These are phyloP conservation scores for Persicaria tinctoria DNA, from an alignment of 148 eudicot species.

Conservation along the genomic window DNA sequence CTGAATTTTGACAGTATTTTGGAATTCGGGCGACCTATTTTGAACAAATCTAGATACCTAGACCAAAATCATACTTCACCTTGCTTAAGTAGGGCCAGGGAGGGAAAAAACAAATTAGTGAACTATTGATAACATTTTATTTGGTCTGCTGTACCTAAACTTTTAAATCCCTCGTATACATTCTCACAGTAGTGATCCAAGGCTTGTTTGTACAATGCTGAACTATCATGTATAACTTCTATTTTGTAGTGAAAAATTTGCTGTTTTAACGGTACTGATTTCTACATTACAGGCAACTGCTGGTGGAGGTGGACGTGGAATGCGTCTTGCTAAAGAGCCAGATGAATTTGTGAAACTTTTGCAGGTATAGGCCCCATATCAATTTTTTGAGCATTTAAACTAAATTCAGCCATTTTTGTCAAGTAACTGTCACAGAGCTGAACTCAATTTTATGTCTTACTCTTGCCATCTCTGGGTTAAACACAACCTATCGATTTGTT, in stretches of 20 bases:
- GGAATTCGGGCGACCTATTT: background rate
- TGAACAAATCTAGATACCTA: background rate
- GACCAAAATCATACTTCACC: background rate
- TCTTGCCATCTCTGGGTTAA: background rate
- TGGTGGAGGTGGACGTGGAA: slow-evolving; percentile 99
- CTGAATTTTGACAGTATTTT: background rate
- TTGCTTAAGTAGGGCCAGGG: background rate
- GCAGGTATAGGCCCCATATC: slow-evolving; percentile 46
- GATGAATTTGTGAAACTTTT: slow-evolving; percentile 90
- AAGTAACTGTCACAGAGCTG: too few relatives aligned
- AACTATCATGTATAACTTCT: background rate
- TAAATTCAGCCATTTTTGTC: too few relatives aligned
- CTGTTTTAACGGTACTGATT: background rate
- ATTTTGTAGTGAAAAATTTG: background rate
- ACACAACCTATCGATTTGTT: too few relatives aligned
- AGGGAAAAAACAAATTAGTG: background rate
- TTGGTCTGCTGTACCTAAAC: background rate
- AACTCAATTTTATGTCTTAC: background rate
- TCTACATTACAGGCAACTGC: slow-evolving; percentile 82
- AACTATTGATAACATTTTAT: background rate
- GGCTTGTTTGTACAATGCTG: slow-evolving; percentile 6
- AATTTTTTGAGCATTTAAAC: background rate
- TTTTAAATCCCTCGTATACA: too few relatives aligned
- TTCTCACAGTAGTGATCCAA: background rate
- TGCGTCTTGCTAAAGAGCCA: slow-evolving; percentile 98